Percentiles rank a stretch among this genome's conserved stretches.
These are phyloP conservation scores for Nicotiana otophora DNA, from an alignment of 257 asterid species.

Conservation along the genomic window DNA sequence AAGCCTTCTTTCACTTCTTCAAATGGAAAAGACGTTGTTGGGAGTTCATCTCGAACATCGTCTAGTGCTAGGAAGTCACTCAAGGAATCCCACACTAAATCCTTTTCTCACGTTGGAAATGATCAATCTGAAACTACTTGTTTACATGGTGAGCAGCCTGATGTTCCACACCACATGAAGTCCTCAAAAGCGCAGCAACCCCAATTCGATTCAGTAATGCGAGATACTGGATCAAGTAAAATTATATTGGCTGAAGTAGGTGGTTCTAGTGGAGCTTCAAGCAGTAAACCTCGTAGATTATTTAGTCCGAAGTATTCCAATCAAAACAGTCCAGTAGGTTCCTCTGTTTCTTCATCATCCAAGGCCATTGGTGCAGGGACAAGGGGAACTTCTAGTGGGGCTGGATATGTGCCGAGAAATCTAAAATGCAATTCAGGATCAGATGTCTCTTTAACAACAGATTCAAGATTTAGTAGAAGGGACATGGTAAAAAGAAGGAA, in stretches of 20 bases:
- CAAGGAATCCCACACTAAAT: constrained; percentile 30
- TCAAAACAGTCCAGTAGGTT: constrained; percentile 7
- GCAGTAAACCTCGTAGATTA: constrained; percentile 10
- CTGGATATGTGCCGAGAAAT: constrained; percentile 34
- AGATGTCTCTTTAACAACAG: constrained; percentile 26
- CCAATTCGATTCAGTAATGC: background rate
- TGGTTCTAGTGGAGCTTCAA: constrained; percentile 34
- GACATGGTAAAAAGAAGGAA: constrained; percentile 32
- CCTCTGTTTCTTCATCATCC: constrained; percentile 16
- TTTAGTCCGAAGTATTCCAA: background rate
- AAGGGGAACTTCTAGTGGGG: constrained; percentile 22
- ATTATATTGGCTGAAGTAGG: constrained; percentile 24
- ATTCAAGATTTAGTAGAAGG: constrained; percentile 28
- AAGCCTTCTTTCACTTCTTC: constrained; percentile 35
- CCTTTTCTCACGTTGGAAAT: constrained; percentile 21
- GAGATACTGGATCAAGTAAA: constrained; percentile 24
- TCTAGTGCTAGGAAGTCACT: constrained; percentile 21
- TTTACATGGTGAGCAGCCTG: constrained; percentile 24
- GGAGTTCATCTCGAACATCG: constrained; percentile 31
- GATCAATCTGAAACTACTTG: constrained; percentile 33
- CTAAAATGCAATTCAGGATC: constrained; percentile 41
- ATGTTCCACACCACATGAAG: constrained; percentile 12
- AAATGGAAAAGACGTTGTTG: constrained; percentile 31
- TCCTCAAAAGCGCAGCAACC: constrained; percentile 7
- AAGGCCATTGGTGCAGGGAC: constrained; percentile 22